A percentile compares a stretch with the other conserved stretches of the same genome.
phyloP scores from a whole-genome alignment of 2,329 filamentous ascomycete genomes.

The Fusarium albosuccineum region DNA sequence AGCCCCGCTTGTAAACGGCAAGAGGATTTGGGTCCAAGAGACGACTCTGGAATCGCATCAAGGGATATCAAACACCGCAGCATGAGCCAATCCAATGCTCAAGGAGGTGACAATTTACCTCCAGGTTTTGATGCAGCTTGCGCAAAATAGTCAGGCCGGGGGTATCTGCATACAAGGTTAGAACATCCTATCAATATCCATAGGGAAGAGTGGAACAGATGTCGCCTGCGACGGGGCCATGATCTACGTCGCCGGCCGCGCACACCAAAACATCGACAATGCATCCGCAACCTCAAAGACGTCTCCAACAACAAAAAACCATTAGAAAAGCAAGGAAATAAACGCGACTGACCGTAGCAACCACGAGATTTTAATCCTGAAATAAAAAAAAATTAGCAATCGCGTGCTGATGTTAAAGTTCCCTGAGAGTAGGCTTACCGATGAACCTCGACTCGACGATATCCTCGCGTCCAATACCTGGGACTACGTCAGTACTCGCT shows the following conservation, averaged over 20 bases:
- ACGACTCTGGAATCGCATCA: conserved; percentile 8
- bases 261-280: conserved; percentile 11
- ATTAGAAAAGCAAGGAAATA: conserved; percentile 6
- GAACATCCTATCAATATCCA: conserved; percentile 4
- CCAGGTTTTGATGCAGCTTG: conserved; percentile 12
- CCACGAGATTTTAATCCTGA: conserved; percentile 12
- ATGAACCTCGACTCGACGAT: conserved; percentile 10
- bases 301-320: conserved; percentile 3
- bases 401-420: conserved; percentile 8
- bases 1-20: conserved; percentile 4
- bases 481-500: conserved; percentile 3
- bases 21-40: conserved; percentile 6
- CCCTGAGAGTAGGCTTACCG: conserved; percentile 11
- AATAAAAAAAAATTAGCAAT: conserved; percentile 13
- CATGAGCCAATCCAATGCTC: conserved; percentile 12
- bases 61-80: conserved; percentile 8
- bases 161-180: conserved; percentile 13
- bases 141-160: conserved; percentile 12
- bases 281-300: conserved; percentile 7
- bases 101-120: conserved; percentile 12
- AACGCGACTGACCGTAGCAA: conserved; percentile 9
- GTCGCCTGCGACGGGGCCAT: conserved; percentile 10
- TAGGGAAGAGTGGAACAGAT: conserved; percentile 8
- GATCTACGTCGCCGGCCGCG: conserved; percentile 4
- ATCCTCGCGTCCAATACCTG: conserved; percentile 6